A percentile compares a stretch with the other conserved stretches of the same genome.
phyloP scores from a whole-genome alignment of 192 early-diverging fungal genomes.

The Backusella circina region DNA sequence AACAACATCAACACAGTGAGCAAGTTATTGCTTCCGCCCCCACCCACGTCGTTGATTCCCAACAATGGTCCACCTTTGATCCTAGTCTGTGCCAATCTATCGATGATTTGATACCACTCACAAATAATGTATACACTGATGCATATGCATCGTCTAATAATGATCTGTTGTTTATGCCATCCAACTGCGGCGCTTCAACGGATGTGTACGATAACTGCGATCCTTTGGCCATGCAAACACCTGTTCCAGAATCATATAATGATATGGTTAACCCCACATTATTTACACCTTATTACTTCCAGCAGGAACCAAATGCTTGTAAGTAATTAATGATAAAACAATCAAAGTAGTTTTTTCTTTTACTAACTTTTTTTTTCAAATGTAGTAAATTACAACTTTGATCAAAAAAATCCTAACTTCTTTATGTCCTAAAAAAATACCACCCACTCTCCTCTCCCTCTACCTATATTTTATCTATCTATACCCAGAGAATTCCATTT shows the following conservation, averaged over 20 bases:
- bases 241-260: neutral
- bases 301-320: neutral
- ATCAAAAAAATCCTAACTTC: neutral
- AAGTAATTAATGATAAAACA: neutral
- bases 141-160: conserved; percentile 4
- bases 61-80: neutral
- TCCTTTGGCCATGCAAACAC: neutral
- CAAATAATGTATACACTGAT: neutral
- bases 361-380: neutral
- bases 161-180: neutral
- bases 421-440: neutral
- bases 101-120: neutral
- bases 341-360: neutral
- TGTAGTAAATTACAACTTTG: neutral
- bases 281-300: neutral
- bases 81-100: neutral
- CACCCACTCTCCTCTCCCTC: neutral
- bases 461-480: neutral
- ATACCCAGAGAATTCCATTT: neutral
- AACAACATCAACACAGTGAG: neutral
- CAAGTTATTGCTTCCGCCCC: neutral
- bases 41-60: neutral
- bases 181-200: neutral
- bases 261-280: neutral
- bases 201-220: conserved; percentile 10